Base-by-base conservation (phyloP, 2,329 filamentous ascomycete genomes). In the Calycina herbarum region DNA sequence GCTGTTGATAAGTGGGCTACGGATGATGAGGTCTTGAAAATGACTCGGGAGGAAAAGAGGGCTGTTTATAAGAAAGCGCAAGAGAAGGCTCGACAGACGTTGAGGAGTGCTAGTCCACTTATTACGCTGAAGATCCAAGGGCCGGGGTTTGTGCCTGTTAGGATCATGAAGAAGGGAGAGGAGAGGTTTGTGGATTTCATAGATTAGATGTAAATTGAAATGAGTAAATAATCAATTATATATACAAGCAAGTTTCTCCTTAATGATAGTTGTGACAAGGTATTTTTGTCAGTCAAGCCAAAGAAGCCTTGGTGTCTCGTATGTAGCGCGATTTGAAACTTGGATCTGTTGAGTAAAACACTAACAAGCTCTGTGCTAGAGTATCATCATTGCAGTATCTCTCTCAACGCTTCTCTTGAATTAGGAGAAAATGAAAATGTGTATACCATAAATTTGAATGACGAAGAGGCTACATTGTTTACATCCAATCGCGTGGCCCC, bases 101-200 rank as follows among this genome's bases (percentile, higher is more conserved):
- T 93, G 59, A 77, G 77, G 64, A 78, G 80, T 38, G 87, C 89
- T 71, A 82, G 79, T 33, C 85, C 84, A n/a, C 77, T 91, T 64
- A 82, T 94, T 67, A 93, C 91, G 66, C 79, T 94, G 70, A 91
- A 92, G 78, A 80, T 94, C 76, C 82, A 87, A 5, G 48, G 48
- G 48, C 80, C 83, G 63, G 86, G 70, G 4, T 73, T 67, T 56
- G 71, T 94, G 40, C 88, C 89, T 0, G 79, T 94, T 51, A 79
- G 90, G 68, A 77, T 94, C 69, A 88, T 92, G 10, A 86, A 79
- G 78, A 86, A 89, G 70, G 91, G 91, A 0, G 78, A 84, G 69
- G 92, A 94, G 81, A 83, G 84, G 72, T 93, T 94, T 78, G 78
- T 85, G 45, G 73, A 72, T 58, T 67, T 74, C 59, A 33, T 75